Evolutionary conservation across 495 filamentous ascomycete genomes (phyloP).

Genomic region (Aspergillus sclerotioniger): DNA sequence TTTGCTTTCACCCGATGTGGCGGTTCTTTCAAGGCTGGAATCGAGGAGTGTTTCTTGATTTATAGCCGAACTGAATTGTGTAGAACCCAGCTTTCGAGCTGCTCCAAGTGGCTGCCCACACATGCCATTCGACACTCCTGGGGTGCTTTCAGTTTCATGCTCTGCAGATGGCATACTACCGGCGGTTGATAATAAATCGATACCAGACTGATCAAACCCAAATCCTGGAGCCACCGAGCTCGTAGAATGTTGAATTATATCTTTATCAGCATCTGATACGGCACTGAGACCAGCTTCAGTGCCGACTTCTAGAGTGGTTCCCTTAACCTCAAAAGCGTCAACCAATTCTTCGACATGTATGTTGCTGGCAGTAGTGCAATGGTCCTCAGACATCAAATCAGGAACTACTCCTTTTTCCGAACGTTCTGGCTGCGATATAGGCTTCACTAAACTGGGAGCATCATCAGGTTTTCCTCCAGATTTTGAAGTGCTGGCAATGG

Average conservation of each 20-base stretch:
- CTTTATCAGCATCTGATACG: background rate
- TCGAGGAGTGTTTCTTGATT: background rate
- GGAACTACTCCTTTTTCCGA: background rate
- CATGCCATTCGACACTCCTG: background rate
- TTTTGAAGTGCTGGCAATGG: too few relatives aligned
- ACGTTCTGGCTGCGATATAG: background rate
- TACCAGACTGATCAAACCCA: background rate
- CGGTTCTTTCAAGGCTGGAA: background rate
- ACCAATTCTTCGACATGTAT: background rate
- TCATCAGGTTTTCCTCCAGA: too few relatives aligned
- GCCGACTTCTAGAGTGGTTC: background rate
- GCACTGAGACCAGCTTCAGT: background rate
- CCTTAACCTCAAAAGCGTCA: background rate
- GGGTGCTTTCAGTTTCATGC: background rate
- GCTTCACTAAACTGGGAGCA: conserved; percentile 8
- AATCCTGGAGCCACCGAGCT: background rate
- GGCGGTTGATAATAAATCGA: background rate
- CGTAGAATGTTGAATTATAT: background rate
- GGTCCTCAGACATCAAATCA: background rate
- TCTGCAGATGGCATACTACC: background rate
- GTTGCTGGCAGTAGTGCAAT: background rate
- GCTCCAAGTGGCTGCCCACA: background rate
- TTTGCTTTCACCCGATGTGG: background rate
- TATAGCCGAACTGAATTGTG: background rate
- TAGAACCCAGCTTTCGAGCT: background rate